phyloP scores from a whole-genome alignment of 202 grass and related monocot species.

The Miscanthus sacchariflorus region DNA sequence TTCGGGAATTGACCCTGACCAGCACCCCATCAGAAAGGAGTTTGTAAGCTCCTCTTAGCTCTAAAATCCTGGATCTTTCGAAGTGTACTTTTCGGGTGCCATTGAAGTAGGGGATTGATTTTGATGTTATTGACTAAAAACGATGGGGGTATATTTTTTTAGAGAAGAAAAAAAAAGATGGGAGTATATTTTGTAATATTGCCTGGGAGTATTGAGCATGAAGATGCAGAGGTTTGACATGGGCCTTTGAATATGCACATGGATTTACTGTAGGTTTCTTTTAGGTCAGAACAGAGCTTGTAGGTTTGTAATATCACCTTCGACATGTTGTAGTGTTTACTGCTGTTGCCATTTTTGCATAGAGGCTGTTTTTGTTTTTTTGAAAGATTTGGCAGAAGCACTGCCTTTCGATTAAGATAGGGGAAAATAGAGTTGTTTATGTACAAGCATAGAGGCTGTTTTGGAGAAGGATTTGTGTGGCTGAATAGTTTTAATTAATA shows the following conservation, averaged over 20 bases:
- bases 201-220: neutral
- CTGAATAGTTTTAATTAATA: neutral
- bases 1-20: slow-evolving; percentile 77
- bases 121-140: neutral
- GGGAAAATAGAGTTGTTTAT: too few species aligned
- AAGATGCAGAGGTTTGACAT: neutral
- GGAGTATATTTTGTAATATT: neutral
- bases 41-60: slow-evolving; percentile 58
- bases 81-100: neutral
- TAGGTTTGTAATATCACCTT: neutral
- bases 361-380: neutral
- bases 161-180: neutral
- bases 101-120: slow-evolving; percentile 22
- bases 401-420: too few species aligned
- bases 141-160: neutral
- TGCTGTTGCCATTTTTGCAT: neutral
- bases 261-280: neutral
- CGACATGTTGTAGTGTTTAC: neutral
- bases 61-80: neutral
- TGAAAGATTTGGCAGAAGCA: too few species aligned
- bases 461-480: neutral
- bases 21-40: slow-evolving; percentile 89
- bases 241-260: slow-evolving; percentile 7
- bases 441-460: neutral
- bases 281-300: neutral